Conservation (phyloP, 495 filamentous ascomycete species). For the Filosporella fistucella region DNA sequence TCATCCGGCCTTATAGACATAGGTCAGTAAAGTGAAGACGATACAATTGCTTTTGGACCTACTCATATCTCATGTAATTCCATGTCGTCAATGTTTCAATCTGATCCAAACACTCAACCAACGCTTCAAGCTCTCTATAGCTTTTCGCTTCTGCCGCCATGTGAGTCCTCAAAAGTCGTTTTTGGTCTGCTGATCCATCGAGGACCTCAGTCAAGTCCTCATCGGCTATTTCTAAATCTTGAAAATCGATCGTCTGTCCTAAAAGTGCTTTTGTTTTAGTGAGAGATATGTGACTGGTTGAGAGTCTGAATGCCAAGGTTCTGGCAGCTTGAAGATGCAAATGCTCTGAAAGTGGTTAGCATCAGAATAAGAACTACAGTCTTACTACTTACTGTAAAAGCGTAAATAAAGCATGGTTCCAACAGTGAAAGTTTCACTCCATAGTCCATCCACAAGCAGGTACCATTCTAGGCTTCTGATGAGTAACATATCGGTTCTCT, state of each 20-base stretch:
- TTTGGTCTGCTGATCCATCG: constrained; percentile 29
- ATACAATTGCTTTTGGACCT: background rate
- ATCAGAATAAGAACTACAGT: background rate
- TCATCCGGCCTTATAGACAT: background rate
- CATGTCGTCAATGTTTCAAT: constrained; percentile 51
- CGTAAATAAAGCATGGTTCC: constrained; percentile 67
- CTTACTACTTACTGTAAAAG: constrained; percentile 57
- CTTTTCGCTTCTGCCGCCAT: constrained; percentile 51
- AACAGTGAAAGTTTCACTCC: constrained; percentile 62
- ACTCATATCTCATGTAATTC: constrained; percentile 24
- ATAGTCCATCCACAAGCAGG: constrained; percentile 63
- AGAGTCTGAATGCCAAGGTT: constrained; percentile 41
- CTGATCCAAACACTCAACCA: constrained; percentile 61
- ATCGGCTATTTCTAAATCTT: constrained; percentile 17
- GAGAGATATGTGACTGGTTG: constrained; percentile 27
- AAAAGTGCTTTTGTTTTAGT: constrained; percentile 23
- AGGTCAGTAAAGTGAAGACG: background rate
- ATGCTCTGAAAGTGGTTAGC: constrained; percentile 31
- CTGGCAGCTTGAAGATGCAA: constrained; percentile 62
- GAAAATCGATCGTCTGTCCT: constrained; percentile 29
- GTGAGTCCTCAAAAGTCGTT: constrained; percentile 29
- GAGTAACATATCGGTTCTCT: constrained; percentile 63
- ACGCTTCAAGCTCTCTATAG: constrained; percentile 69
- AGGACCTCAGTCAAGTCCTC: constrained; percentile 24
- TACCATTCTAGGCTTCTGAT: constrained; percentile 86